Conservation (phyloP, 306 rosid genomes). For the Sesbania bispinosa region DNA sequence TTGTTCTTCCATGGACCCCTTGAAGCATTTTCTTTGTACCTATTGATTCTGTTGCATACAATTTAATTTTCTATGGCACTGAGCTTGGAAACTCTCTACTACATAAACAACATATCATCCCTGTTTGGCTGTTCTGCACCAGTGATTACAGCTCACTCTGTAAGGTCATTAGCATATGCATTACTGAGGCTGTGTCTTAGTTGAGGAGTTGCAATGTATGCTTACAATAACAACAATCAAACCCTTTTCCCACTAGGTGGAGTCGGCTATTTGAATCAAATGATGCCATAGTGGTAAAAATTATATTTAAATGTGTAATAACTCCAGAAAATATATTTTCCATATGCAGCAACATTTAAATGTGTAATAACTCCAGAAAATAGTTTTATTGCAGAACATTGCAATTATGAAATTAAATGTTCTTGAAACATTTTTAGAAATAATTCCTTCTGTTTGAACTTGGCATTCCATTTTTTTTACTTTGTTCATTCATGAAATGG, state of each 20-base stretch:
- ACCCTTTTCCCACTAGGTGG: no score
- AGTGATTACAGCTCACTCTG: not conserved
- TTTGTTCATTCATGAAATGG: not conserved
- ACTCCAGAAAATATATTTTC: not conserved
- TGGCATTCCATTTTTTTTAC: not conserved
- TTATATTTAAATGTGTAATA: not conserved
- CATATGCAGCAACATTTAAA: no score
- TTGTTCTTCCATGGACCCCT: not conserved
- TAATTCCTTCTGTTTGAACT: not conserved
- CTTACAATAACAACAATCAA: no score
- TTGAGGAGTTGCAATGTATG: not conserved
- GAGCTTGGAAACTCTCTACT: not conserved
- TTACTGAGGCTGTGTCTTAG: not conserved
- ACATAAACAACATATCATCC: not conserved
- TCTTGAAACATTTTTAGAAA: conserved; percentile 5
- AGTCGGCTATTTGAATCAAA: no score
- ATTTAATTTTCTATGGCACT: not conserved
- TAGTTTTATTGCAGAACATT: conserved; percentile 4
- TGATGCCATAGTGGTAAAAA: not conserved
- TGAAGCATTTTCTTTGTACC: not conserved
- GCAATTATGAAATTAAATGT: not conserved
- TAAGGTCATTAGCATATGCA: no score
- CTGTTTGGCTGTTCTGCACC: not conserved
- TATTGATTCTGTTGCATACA: conserved; percentile 12
- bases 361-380: not conserved